A percentile compares a stretch with the other conserved stretches of the same genome.
Evolutionary conservation across 257 asterid genomes (phyloP).

Genomic region (Pogostemon cablin): DNA sequence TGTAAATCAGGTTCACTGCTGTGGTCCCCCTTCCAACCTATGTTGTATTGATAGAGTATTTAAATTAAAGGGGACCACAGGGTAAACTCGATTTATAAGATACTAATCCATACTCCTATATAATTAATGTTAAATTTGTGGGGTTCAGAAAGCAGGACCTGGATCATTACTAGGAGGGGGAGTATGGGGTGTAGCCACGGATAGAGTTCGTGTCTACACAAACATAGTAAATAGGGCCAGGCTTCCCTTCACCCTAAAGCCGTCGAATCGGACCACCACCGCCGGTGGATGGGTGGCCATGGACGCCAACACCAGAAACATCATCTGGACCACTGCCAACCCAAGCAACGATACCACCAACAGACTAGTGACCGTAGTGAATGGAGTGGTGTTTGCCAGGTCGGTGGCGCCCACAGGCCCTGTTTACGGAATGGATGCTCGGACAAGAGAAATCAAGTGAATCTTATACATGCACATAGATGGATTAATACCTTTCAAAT

Average conservation of each 20-base stretch:
- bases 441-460: conserved; percentile 51
- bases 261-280: conserved; percentile 52
- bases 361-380: conserved; percentile 66
- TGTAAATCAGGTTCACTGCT: no score
- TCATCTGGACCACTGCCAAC: conserved; percentile 74
- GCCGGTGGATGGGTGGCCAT: conserved; percentile 86
- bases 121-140: no score
- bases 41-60: no score
- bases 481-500: no score
- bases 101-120: no score
- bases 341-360: conserved; percentile 70
- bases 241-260: conserved; percentile 53
- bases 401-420: conserved; percentile 68
- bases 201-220: conserved; percentile 61
- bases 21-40: no score
- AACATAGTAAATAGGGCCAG: conserved; percentile 56
- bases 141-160: conserved; percentile 62
- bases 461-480: no score
- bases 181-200: conserved; percentile 80
- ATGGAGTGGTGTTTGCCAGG: conserved; percentile 71
- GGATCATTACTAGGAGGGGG: conserved; percentile 76
- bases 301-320: conserved; percentile 63
- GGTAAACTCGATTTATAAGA: no score
- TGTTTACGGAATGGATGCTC: conserved; percentile 70
- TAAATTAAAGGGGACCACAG: no score